phyloP scores from a whole-genome alignment of 1,284 basidiomycete species.

The Wolfiporia cocos region DNA sequence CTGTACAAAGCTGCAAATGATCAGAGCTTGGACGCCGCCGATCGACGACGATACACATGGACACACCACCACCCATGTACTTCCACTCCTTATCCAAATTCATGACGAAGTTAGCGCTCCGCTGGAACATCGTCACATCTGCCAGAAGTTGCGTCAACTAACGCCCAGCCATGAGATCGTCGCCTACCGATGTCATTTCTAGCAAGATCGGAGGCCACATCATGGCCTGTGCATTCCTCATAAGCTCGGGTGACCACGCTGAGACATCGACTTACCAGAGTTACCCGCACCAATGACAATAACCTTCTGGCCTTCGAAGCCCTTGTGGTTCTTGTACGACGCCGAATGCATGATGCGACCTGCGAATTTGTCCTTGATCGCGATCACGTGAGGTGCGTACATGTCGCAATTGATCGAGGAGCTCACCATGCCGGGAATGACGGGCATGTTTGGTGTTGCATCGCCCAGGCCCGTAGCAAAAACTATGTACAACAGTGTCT shows the following conservation, averaged over 20 bases:
- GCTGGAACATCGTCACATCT: constrained; percentile 61
- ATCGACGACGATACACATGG: no score
- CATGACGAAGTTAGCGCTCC: constrained; percentile 59
- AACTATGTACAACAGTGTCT: no score
- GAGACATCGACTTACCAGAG: no score
- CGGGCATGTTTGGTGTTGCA: constrained; percentile 26
- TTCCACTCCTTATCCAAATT: constrained; percentile 20
- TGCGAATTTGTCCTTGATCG: constrained; percentile 5
- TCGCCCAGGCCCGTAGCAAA: constrained; percentile 32
- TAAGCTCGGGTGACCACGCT: background rate
- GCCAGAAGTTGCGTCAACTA: background rate
- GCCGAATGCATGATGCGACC: constrained; percentile 31
- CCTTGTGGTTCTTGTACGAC: constrained; percentile 27
- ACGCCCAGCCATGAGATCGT: background rate
- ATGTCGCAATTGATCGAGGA: no score
- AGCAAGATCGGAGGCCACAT: constrained; percentile 3
- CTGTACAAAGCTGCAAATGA: constrained; percentile 45
- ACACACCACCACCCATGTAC: constrained; percentile 28
- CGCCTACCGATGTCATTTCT: background rate
- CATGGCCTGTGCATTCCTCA: background rate
- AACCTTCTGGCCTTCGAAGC: constrained; percentile 35
- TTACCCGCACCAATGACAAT: constrained; percentile 40
- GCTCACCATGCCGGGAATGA: constrained; percentile 21
- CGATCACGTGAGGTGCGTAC: no score
- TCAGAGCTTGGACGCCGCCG: no score